phyloP scores from a whole-genome alignment of 345 rosid genomes.

The Geranium rotundifolium region DNA sequence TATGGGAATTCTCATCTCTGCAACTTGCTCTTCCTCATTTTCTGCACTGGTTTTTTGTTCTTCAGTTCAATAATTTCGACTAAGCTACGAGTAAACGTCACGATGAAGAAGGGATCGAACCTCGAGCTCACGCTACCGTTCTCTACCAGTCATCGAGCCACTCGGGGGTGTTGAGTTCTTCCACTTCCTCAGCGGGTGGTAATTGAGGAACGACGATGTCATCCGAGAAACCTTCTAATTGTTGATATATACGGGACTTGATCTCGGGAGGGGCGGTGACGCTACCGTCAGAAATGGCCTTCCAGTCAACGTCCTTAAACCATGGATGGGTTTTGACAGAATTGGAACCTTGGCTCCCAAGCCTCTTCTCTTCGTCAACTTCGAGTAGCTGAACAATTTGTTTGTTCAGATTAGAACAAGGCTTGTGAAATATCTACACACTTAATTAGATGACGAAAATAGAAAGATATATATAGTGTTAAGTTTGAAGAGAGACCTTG shows the following conservation, averaged over 20 bases:
- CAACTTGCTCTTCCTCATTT: constrained; percentile 10
- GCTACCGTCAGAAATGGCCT: constrained; percentile 33
- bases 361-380: constrained; percentile 56
- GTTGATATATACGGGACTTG: constrained; percentile 36
- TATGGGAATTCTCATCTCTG: neutral
- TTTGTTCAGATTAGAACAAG: constrained; percentile 1
- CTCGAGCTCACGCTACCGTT: neutral
- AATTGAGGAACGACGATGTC: constrained; percentile 21
- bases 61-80: neutral
- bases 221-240: constrained; percentile 29
- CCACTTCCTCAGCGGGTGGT: constrained; percentile 29
- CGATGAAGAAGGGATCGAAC: neutral
- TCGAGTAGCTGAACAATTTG: constrained; percentile 49
- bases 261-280: constrained; percentile 55
- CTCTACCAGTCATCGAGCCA: constrained; percentile 86
- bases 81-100: constrained; percentile 1
- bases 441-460: neutral
- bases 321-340: constrained; percentile 64
- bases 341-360: constrained; percentile 52
- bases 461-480: neutral
- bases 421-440: neutral
- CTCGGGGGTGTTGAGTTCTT: constrained; percentile 38
- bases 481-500: constrained; percentile 34
- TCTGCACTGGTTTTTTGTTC: neutral
- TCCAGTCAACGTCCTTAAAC: constrained; percentile 60